These are phyloP conservation scores for Rhizophagus clarus DNA, from an alignment of 192 early-diverging fungal genomes.

Conservation along the genomic window DNA sequence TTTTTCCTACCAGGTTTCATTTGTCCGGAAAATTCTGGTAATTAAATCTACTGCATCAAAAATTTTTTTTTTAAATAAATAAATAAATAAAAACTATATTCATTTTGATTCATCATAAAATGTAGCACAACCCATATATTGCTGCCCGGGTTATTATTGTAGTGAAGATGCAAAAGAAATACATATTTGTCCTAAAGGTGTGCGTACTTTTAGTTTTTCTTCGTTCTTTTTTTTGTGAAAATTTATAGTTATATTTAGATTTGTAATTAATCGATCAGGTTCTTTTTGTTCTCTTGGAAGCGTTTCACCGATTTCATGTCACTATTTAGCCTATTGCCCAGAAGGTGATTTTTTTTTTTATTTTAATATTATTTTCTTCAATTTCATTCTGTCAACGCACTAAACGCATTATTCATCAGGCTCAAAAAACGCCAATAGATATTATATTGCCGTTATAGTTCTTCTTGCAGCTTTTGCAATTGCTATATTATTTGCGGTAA, in stretches of 20 bases:
- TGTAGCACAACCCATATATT: constrained; percentile 61
- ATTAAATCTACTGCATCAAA: neutral
- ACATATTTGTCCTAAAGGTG: constrained; percentile 49
- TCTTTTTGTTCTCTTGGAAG: neutral
- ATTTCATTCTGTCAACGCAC: neutral
- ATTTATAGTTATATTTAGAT: constrained; percentile 34
- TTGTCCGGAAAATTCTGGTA: constrained; percentile 5
- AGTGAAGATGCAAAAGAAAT: constrained; percentile 46
- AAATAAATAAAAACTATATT: neutral
- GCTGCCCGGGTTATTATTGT: constrained; percentile 62
- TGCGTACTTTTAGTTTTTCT: constrained; percentile 46
- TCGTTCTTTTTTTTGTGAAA: constrained; percentile 42
- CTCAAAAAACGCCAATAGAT: constrained; percentile 37
- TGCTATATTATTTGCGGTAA: constrained; percentile 38
- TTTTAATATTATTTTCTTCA: neutral
- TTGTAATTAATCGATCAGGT: neutral
- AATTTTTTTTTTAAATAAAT: neutral
- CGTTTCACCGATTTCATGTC: constrained; percentile 31
- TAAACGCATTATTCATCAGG: neutral
- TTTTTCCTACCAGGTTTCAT: neutral
- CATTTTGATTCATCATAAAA: constrained; percentile 44
- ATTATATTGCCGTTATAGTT: constrained; percentile 35
- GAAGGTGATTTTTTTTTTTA: neutral
- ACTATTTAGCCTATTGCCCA: constrained; percentile 39
- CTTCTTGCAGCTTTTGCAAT: constrained; percentile 33